Conservation (phyloP, 495 filamentous ascomycete species). For the Talaromyces liani region DNA sequence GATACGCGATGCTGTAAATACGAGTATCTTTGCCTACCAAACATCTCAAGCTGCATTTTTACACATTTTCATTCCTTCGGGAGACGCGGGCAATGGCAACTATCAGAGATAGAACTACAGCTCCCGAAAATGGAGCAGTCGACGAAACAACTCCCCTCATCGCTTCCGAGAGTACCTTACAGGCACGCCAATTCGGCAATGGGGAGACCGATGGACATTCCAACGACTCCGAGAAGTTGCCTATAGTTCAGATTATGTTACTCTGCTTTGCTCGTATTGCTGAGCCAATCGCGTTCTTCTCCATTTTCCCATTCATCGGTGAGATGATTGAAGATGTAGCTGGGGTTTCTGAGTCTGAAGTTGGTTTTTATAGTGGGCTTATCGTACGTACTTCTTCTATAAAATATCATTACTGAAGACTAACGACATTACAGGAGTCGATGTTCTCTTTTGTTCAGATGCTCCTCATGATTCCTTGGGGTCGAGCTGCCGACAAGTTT, state of each 20-base stretch:
- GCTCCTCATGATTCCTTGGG: conserved; percentile 54
- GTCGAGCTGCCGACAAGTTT: conserved; percentile 53
- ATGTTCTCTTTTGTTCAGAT: conserved; percentile 63
- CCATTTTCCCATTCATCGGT: conserved; percentile 68
- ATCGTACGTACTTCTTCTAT: conserved; percentile 32
- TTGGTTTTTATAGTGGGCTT: conserved; percentile 65
- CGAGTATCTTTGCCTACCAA: neutral
- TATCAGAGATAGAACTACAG: neutral
- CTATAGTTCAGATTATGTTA: conserved; percentile 50
- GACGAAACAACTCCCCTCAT: conserved; percentile 7
- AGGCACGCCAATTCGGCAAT: neutral
- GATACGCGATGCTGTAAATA: neutral
- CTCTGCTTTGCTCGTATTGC: conserved; percentile 61
- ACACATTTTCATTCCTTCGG: neutral
- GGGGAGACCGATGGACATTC: conserved; percentile 5
- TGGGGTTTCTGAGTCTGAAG: conserved; percentile 43
- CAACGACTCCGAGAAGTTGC: conserved; percentile 34
- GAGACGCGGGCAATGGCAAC: neutral
- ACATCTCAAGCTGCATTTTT: neutral
- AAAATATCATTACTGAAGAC: neutral
- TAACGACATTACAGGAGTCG: conserved; percentile 38
- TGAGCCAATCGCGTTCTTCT: conserved; percentile 70
- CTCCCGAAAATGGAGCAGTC: neutral
- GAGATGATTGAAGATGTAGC: conserved; percentile 60
- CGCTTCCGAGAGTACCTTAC: neutral